These are phyloP conservation scores for Paradendryphiella salina DNA, from an alignment of 2,329 filamentous ascomycete genomes.

Conservation along the genomic window DNA sequence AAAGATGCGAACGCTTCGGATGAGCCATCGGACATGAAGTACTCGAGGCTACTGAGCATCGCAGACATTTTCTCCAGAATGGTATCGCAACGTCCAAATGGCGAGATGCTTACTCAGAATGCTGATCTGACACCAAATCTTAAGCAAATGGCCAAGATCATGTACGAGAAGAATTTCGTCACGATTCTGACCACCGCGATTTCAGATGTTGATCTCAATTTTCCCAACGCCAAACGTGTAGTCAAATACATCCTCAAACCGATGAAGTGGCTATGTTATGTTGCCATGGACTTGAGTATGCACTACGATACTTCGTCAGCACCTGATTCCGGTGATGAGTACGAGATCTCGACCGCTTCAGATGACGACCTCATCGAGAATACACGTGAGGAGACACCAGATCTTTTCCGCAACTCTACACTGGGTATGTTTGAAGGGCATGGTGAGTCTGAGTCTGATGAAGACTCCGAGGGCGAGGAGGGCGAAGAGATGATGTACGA, in stretches of 20 bases:
- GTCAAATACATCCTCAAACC: constrained; percentile 96
- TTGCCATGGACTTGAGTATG: constrained; percentile 83
- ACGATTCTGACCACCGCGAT: constrained; percentile 86
- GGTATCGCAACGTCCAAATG: constrained; percentile 63
- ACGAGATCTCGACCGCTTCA: constrained; percentile 90
- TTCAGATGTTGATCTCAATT: constrained; percentile 93
- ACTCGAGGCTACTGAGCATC: constrained; percentile 82
- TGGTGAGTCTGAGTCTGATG: constrained; percentile 77
- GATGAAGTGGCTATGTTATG: constrained; percentile 81
- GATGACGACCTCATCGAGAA: constrained; percentile 83
- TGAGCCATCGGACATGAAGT: constrained; percentile 82
- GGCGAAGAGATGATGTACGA: constrained; percentile 77
- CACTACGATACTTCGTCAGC: constrained; percentile 71
- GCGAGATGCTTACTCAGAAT: constrained; percentile 45
- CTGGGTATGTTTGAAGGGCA: constrained; percentile 90
- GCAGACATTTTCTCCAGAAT: constrained; percentile 93
- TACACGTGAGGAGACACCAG: constrained; percentile 78
- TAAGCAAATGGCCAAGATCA: constrained; percentile 84
- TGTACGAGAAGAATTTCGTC: constrained; percentile 98
- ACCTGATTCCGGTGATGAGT: constrained; percentile 70
- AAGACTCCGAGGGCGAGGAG: constrained; percentile 63
- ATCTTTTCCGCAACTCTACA: constrained; percentile 94
- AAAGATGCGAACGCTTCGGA: constrained; percentile 80
- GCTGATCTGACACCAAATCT: constrained; percentile 60
- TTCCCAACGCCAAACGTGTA: constrained; percentile 86